These are phyloP conservation scores for Trametes sp. DNA, from an alignment of 1,284 basidiomycete genomes.

Conservation along the genomic window DNA sequence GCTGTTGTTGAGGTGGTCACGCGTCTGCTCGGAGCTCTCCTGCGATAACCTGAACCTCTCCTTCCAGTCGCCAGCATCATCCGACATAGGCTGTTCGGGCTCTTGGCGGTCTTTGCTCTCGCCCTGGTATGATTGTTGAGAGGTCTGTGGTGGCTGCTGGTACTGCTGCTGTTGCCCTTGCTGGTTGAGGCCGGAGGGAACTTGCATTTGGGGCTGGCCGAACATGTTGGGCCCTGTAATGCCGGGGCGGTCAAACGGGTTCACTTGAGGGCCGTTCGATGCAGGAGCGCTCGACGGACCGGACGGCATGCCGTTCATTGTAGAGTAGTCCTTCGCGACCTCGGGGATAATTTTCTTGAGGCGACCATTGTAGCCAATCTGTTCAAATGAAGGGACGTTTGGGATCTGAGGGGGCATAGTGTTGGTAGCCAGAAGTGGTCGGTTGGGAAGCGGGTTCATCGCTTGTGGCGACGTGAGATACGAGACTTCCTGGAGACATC, in stretches of 20 bases:
- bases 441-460: slow-evolving; percentile 94
- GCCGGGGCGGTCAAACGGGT: slow-evolving; percentile 59
- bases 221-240: slow-evolving; percentile 51
- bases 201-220: slow-evolving; percentile 48
- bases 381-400: slow-evolving; percentile 76
- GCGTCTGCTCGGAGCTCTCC: slow-evolving; percentile 55
- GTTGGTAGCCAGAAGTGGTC: slow-evolving; percentile 75
- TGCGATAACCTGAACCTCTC: slow-evolving; percentile 73
- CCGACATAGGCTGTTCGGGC: slow-evolving; percentile 70
- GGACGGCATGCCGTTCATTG: slow-evolving; percentile 67
- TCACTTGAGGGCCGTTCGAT: slow-evolving; percentile 49
- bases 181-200: slow-evolving; percentile 25
- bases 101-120: slow-evolving; percentile 57
- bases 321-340: slow-evolving; percentile 71
- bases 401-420: slow-evolving; percentile 70
- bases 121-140: slow-evolving; percentile 37
- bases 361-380: slow-evolving; percentile 75
- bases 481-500: slow-evolving; percentile 96
- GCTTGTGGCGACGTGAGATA: slow-evolving; percentile 97
- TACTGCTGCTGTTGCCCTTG: slow-evolving; percentile 32
- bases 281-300: slow-evolving; percentile 58
- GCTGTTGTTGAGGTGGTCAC: slow-evolving; percentile 36
- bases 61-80: slow-evolving; percentile 84
- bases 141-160: slow-evolving; percentile 31
- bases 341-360: slow-evolving; percentile 83